A percentile compares a stretch with the other conserved stretches of the same genome.
Conservation (phyloP, 2,329 filamentous ascomycete species). For the Colletotrichum truncatum region DNA sequence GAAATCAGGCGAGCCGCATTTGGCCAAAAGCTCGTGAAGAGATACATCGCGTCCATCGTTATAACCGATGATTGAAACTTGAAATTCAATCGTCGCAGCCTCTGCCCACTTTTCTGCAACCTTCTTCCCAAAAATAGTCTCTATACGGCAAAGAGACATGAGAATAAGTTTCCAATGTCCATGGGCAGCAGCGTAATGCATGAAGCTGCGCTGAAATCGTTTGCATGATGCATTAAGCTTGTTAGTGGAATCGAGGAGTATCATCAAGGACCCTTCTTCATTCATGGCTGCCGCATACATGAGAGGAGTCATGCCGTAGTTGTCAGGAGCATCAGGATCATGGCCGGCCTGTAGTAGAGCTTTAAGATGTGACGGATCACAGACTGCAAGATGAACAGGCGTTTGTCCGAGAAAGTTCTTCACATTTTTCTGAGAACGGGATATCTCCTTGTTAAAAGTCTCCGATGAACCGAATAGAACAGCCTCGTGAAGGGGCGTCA, state of each 20-base stretch:
- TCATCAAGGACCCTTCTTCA: not conserved
- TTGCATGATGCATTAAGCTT: accelerated
- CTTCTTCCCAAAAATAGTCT: accelerated
- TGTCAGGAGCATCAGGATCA: not conserved
- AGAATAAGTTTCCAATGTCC: not conserved
- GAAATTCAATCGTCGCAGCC: not conserved
- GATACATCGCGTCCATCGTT: accelerated
- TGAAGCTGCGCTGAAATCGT: not conserved
- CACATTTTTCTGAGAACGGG: accelerated
- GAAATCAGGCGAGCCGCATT: not conserved
- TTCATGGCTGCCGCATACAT: not conserved
- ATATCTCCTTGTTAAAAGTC: accelerated
- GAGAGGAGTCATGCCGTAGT: not conserved
- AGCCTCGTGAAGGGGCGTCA: constrained; percentile 4
- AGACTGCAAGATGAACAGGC: not conserved
- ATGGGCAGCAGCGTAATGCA: not conserved
- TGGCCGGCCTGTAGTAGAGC: not conserved
- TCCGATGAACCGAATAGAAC: not conserved
- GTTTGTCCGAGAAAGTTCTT: constrained; percentile 3
- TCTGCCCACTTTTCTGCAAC: not conserved
- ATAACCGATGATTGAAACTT: not conserved
- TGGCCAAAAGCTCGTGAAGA: not conserved
- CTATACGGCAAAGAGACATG: not conserved
- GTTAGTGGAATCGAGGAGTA: not conserved
- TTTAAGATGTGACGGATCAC: not conserved